These are phyloP conservation scores for Microdochium bolleyi DNA, from an alignment of 2,329 filamentous ascomycete genomes.

Conservation along the genomic window DNA sequence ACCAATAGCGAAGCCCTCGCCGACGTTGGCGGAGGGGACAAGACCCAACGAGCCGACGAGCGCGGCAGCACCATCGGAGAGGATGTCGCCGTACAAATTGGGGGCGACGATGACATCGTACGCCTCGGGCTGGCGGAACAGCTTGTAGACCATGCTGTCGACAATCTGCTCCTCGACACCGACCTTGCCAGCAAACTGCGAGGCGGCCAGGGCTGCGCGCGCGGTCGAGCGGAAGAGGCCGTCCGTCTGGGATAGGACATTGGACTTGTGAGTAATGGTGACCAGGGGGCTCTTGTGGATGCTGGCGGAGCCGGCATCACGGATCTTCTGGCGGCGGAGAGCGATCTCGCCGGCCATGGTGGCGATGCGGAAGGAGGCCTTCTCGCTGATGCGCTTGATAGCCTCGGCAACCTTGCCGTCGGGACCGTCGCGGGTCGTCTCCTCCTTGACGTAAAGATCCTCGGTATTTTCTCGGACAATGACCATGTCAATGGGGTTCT, in stretches of 20 bases:
- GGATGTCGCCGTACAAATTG: constrained; percentile 94
- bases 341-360: constrained; percentile 94
- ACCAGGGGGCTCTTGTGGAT: constrained; percentile 68
- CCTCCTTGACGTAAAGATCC: constrained; percentile 96
- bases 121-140: constrained; percentile 88
- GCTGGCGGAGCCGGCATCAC: constrained; percentile 46
- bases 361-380: constrained; percentile 77
- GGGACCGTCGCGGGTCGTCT: constrained; percentile 69
- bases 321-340: constrained; percentile 73
- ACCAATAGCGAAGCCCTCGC: constrained; percentile 88
- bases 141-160: constrained; percentile 99
- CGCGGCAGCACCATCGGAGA: constrained; percentile 91
- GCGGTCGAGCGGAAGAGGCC: constrained; percentile 84
- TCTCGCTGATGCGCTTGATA: constrained; percentile 92
- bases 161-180: constrained; percentile 94
- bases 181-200: constrained; percentile 53
- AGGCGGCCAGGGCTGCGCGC: constrained; percentile 60
- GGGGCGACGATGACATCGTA: constrained; percentile 98
- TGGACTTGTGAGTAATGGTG: constrained; percentile 97
- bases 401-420: constrained; percentile 87
- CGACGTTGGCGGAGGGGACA: constrained; percentile 91
- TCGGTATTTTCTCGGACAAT: constrained; percentile 99
- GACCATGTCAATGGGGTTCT: constrained; percentile 81
- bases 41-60: constrained; percentile 87
- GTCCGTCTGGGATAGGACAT: constrained; percentile 93